Conservation (phyloP, 148 eudicot species). For the Silene conica region DNA sequence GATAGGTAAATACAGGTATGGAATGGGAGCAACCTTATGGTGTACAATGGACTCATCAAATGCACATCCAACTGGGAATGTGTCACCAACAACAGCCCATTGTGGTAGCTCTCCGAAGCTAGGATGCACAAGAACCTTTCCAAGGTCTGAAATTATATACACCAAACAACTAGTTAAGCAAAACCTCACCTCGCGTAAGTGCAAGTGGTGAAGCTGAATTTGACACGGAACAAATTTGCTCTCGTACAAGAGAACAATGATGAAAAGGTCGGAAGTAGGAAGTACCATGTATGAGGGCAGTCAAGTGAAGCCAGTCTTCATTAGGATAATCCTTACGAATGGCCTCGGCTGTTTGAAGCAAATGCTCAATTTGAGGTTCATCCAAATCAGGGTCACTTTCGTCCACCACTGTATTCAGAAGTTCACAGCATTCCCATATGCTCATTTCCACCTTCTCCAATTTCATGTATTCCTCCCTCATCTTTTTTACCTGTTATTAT, state of each 20-base stretch:
- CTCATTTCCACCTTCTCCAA: conserved; percentile 81
- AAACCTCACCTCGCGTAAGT: not conserved
- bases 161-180: not conserved
- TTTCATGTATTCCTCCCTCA: conserved; percentile 70
- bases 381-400: conserved; percentile 94
- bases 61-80: conserved; percentile 89
- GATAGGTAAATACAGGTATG: not conserved
- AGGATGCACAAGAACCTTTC: conserved; percentile 84
- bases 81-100: conserved; percentile 98
- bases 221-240: too few species aligned
- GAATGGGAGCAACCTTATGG: conserved; percentile 51
- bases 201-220: too few species aligned
- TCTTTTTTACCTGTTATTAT: conserved; percentile 57
- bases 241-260: not conserved
- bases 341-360: conserved; percentile 90
- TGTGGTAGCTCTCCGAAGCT: conserved; percentile 83
- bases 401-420: conserved; percentile 71
- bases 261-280: not conserved
- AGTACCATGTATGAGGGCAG: conserved; percentile 87
- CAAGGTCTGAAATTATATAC: conserved; percentile 52
- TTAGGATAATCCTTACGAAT: conserved; percentile 77
- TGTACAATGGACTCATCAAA: conserved; percentile 76
- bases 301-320: conserved; percentile 90
- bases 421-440: conserved; percentile 97
- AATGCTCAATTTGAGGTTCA: conserved; percentile 91